Evolutionary conservation across 192 early-diverging fungal genomes (phyloP).

Genomic region (Linnemannia hyalina): DNA sequence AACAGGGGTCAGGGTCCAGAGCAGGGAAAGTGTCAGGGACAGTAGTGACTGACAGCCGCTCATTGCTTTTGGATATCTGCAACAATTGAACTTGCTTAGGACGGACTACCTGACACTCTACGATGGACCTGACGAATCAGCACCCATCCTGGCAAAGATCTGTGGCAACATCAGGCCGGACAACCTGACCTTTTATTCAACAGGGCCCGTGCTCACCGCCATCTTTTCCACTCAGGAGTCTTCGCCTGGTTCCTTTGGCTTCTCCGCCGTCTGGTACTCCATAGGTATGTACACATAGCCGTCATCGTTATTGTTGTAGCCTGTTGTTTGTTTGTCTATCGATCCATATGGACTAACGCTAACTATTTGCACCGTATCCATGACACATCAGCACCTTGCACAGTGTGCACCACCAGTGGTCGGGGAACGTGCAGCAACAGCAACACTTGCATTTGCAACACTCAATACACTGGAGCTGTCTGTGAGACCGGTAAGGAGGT

Average conservation of each 20-base stretch:
- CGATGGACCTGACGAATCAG: conserved; percentile 38
- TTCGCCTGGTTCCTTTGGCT: conserved; percentile 29
- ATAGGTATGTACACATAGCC: conserved; percentile 21
- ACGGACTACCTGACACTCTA: conserved; percentile 52
- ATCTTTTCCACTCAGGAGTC: conserved; percentile 31
- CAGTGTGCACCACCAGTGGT: conserved; percentile 17
- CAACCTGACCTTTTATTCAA: conserved; percentile 32
- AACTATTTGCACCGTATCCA: neutral
- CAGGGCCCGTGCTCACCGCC: conserved; percentile 36
- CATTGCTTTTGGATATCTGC: neutral
- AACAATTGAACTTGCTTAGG: conserved; percentile 2
- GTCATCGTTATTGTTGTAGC: neutral
- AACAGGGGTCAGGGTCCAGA: no score
- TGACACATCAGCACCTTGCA: conserved; percentile 36
- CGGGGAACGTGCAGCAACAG: conserved; percentile 42
- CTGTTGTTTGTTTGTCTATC: neutral
- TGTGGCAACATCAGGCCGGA: conserved; percentile 36
- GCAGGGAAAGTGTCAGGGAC: no score
- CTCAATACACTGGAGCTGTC: conserved; percentile 26
- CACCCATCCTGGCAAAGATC: conserved; percentile 39
- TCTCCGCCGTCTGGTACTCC: conserved; percentile 31
- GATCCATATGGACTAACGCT: neutral
- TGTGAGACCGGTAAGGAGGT: conserved; percentile 37
- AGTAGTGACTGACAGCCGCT: neutral
- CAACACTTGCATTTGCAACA: conserved; percentile 34